Evolutionary conservation across 495 filamentous ascomycete species (phyloP).

Genomic region (Recurvomyces mirabilis): DNA sequence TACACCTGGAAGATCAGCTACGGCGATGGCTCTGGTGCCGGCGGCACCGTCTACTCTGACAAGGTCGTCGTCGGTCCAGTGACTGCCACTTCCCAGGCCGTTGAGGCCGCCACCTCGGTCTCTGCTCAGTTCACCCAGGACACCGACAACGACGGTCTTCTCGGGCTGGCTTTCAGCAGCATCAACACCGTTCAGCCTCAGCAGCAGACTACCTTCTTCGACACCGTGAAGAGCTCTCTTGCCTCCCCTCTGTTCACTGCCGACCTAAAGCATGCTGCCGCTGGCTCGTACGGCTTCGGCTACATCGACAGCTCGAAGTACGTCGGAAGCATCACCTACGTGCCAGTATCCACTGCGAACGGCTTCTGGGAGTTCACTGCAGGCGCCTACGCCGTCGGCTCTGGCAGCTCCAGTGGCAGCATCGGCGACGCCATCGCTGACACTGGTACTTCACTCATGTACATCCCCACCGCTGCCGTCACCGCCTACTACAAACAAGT

Average conservation of each 20-base stretch:
- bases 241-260: constrained; percentile 56
- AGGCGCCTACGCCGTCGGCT: constrained; percentile 49
- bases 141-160: constrained; percentile 52
- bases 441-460: constrained; percentile 62
- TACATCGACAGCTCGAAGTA: constrained; percentile 52
- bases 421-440: constrained; percentile 46
- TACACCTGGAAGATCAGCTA: constrained; percentile 26
- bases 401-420: constrained; percentile 25
- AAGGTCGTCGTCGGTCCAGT: constrained; percentile 55
- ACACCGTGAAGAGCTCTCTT: constrained; percentile 47
- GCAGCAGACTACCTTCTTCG: constrained; percentile 58
- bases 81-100: constrained; percentile 51
- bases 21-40: constrained; percentile 56
- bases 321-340: constrained; percentile 51
- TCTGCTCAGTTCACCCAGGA: constrained; percentile 50
- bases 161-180: constrained; percentile 59
- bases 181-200: constrained; percentile 61
- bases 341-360: constrained; percentile 42
- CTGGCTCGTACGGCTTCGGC: constrained; percentile 67
- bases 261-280: constrained; percentile 49
- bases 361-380: constrained; percentile 66
- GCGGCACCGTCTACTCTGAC: constrained; percentile 55
- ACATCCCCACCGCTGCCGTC: constrained; percentile 47
- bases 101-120: constrained; percentile 55
- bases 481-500: constrained; percentile 54